Conservation (phyloP, 1,139 yeast genomes). For the Yamadazyma diospyri region DNA sequence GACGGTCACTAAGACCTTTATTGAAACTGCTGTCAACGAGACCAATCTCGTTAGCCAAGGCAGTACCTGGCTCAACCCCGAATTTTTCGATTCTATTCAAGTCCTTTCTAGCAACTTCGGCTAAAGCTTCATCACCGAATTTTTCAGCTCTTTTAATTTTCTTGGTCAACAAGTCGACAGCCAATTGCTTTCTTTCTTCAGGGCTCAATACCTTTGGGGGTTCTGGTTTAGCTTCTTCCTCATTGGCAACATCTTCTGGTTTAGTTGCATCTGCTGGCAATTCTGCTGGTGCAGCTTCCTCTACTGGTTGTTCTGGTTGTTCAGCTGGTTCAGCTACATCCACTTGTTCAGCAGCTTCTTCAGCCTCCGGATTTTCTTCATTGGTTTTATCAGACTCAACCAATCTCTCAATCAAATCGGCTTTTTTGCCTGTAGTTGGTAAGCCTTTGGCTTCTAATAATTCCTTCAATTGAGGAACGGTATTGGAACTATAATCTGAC, state of each 20-base stretch:
- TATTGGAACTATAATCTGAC: conserved; percentile 60
- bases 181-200: conserved; percentile 68
- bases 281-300: conserved; percentile 11
- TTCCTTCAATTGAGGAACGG: conserved; percentile 86
- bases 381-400: conserved; percentile 28
- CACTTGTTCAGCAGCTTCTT: conserved; percentile 11
- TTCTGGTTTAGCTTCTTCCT: conserved; percentile 22
- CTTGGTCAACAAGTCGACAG: conserved; percentile 63
- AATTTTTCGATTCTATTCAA: conserved; percentile 75
- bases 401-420: conserved; percentile 74
- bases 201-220: conserved; percentile 49
- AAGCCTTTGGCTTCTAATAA: conserved; percentile 65
- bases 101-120: conserved; percentile 54
- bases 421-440: conserved; percentile 76
- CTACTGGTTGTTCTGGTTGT: conserved; percentile 11
- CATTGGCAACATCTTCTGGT: conserved; percentile 12
- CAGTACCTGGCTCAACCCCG: conserved; percentile 70
- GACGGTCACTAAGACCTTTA: conserved; percentile 16
- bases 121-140: conserved; percentile 62
- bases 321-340: conserved; percentile 7
- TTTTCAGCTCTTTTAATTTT: conserved; percentile 73
- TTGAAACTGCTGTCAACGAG: conserved; percentile 37
- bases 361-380: conserved; percentile 15
- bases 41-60: conserved; percentile 67
- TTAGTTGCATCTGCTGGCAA: too few species aligned